Base-by-base conservation (phyloP, 208 protist species). In the Trypanosoma vivax region DNA sequence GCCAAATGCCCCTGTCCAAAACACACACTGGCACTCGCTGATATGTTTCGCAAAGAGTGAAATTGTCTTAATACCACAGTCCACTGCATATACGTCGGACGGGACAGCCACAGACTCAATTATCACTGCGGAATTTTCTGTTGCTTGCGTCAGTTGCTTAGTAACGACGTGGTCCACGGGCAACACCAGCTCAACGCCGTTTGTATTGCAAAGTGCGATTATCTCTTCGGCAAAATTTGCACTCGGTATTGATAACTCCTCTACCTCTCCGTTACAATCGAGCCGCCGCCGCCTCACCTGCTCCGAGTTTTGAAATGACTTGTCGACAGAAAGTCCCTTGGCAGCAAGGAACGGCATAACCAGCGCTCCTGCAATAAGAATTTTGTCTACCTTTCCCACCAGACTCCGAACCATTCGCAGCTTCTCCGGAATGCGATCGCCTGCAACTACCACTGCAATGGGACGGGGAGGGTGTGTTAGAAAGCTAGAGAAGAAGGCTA, bases 1-100 rank as follows among this genome's bases (percentile, higher is more conserved):
- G 46, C 98, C 97, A n/a, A 93, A 60, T 37, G 92, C 89, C 11
- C 92, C 96, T 39, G 97, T 97, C 95, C 96, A 98, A 35, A 97
- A 73, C 16, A 98, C 68, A 13, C 84, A 96, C 31, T 92, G 92
- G 28, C 90, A 92, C 21, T 72, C 56, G 3, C 59, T 50, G 41
- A 98, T 76, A 33, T 63, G 76, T 30, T 78, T 79, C 18, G 50
- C 48, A 66, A 98, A 97, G 6, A 88, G 40, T 24, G 83, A 51
- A 59, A 75, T 43, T 14, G 90, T 90, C 40, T 90, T 73, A 16
- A 79, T 63, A 28, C 96, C 96, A 68, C 73, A 81, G 69, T 99
- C 96, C 16, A 99, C 72, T 42, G 85, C 88, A 69, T 95, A 88
- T 37, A 82, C 48, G 47, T 72, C 67, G 10, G 59, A 60, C 23